Evolutionary conservation across 2,329 filamentous ascomycete genomes (phyloP), one percentile per base, ranked within the genome.

Genomic region (Pseudocercospora fijiensis): DNA sequence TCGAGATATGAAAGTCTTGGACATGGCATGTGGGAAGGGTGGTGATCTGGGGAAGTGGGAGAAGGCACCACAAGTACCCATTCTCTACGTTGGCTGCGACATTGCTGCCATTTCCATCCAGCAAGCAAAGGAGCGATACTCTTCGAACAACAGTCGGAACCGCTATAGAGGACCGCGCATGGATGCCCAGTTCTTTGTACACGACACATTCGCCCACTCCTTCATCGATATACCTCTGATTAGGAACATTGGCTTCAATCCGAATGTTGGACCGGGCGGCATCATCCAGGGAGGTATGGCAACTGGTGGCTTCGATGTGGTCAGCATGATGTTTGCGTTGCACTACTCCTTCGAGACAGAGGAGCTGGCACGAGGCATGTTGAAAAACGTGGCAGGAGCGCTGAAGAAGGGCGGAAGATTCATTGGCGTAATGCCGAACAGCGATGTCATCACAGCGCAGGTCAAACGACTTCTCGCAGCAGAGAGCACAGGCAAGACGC

Each of bases 251-350:
- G 95, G 95, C 22, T 96, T 96, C 71, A 91, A 96, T 73, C 82
- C 85, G 0, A 89, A 88, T 64, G 85, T 83, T 13, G 88, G 80
- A 72, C 90, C 81, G 0, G 83, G 82, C 27, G 78, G 83, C 33
- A 81, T 84, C 70, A 80, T 80, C 79, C 90, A 87, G 77, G 88
- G 86, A 43, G 88, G 85, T 78, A 85, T 85, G 65, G 86, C 86
- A 59, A 89, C 89, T 61, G 93, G 94, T 45, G 81, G 81, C 3
- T 99, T 98, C 72, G 95, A 99, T 75, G 90, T 98, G 47, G 94
- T 99, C 67, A 92, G 90, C 74, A 96, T 96, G 86, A 99, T 99
- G 95, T 99, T 99, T 78, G 96, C 92, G 73, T 95, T 99, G 88
- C 95, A 99, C 79, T 99, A 99, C 76, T 93, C 95, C 5, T 99